phyloP scores from a whole-genome alignment of 768 basidiomycete species.

The Rhizopogon salebrosus region DNA sequence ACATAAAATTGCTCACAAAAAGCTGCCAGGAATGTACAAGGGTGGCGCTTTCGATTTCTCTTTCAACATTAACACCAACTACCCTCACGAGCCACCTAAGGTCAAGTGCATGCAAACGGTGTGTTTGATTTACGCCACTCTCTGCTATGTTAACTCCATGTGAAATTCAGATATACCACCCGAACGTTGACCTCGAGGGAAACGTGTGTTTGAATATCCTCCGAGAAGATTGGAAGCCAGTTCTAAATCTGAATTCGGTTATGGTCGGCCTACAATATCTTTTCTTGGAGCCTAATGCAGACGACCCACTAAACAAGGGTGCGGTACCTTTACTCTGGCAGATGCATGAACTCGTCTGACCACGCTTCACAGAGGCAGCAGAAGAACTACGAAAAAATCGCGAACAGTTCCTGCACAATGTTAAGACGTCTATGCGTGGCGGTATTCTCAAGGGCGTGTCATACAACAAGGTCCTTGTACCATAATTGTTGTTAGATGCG shows the following conservation, averaged over 20 bases:
- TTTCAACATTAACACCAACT: constrained; percentile 94
- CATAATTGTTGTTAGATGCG: constrained; percentile 24
- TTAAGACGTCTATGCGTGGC: constrained; percentile 84
- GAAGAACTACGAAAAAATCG: constrained; percentile 88
- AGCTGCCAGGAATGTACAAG: constrained; percentile 87
- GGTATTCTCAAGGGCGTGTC: constrained; percentile 68
- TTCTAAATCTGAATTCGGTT: constrained; percentile 93
- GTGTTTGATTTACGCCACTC: constrained; percentile 18
- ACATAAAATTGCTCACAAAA: neutral
- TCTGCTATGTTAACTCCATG: constrained; percentile 6
- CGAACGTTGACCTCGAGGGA: constrained; percentile 96
- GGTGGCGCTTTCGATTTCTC: constrained; percentile 92
- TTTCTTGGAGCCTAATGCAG: constrained; percentile 97
- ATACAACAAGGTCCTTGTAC: constrained; percentile 70
- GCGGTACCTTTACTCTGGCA: constrained; percentile 17
- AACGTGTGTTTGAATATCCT: constrained; percentile 98
- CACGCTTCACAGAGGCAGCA: constrained; percentile 72
- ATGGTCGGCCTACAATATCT: constrained; percentile 98
- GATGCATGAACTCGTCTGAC: constrained; percentile 6
- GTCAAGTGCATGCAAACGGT: constrained; percentile 96
- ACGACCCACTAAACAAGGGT: constrained; percentile 99
- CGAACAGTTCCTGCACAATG: constrained; percentile 78
- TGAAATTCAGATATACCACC: constrained; percentile 87
- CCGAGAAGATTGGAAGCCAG: constrained; percentile 99
- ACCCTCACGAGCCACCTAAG: constrained; percentile 98